Evolutionary conservation across 768 basidiomycete genomes (phyloP).

Genomic region (Lactifluus rugatus): DNA sequence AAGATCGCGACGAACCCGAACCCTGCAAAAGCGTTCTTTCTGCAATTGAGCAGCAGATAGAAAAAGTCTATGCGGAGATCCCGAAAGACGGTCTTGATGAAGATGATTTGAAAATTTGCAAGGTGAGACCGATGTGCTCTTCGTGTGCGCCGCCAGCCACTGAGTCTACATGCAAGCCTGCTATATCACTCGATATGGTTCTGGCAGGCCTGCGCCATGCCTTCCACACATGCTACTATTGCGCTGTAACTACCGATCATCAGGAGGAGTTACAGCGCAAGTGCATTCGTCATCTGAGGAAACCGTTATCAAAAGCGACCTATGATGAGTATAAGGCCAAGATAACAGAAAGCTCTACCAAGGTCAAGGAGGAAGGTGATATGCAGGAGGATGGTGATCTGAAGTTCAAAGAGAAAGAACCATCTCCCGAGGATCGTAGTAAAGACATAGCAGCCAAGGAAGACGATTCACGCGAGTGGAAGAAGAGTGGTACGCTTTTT

Average conservation of each 20-base stretch:
- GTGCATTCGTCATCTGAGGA: slow-evolving; percentile 87
- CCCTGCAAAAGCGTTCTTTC: slow-evolving; percentile 59
- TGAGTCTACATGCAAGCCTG: slow-evolving; percentile 39
- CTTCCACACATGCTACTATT: slow-evolving; percentile 96
- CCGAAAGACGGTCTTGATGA: slow-evolving; percentile 56
- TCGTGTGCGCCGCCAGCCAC: slow-evolving; percentile 9
- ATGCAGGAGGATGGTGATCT: slow-evolving; percentile 28
- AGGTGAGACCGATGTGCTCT: slow-evolving; percentile 38
- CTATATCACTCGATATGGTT: slow-evolving; percentile 83
- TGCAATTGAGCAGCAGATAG: slow-evolving; percentile 74
- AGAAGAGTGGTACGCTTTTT: slow-evolving; percentile 51
- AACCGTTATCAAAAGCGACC: slow-evolving; percentile 52
- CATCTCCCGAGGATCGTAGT: slow-evolving; percentile 23
- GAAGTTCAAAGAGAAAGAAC: slow-evolving; percentile 28
- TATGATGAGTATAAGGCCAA: slow-evolving; percentile 53
- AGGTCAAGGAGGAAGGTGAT: slow-evolving; percentile 39
- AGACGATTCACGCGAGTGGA: slow-evolving; percentile 41
- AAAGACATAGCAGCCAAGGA: slow-evolving; percentile 25
- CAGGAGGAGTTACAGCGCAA: slow-evolving; percentile 91
- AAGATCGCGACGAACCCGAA: slow-evolving; percentile 40
- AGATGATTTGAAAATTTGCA: slow-evolving; percentile 56
- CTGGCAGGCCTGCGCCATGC: slow-evolving; percentile 88
- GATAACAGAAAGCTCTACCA: slow-evolving; percentile 34
- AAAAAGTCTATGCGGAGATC: slow-evolving; percentile 63
- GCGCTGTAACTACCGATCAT: slow-evolving; percentile 85